Evolutionary conservation across 108 stramenopile genomes (phyloP).

Genomic region (Pseudonitzschia multistriata): DNA sequence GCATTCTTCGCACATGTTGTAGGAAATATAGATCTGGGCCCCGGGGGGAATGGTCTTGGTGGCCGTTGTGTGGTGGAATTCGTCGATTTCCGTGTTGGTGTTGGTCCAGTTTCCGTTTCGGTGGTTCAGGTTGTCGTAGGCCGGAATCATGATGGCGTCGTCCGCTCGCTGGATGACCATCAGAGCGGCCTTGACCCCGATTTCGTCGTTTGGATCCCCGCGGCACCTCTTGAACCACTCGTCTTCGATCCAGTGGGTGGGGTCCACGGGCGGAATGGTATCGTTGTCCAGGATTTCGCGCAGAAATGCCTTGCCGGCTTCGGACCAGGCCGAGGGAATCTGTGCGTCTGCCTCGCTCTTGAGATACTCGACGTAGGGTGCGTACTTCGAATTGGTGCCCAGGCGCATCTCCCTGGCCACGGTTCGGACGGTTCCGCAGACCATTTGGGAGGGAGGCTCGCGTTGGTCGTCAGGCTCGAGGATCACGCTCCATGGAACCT

Average conservation of each 20-base stretch:
- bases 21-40: constrained; percentile 63
- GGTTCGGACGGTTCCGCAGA: constrained; percentile 27
- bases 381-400: constrained; percentile 32
- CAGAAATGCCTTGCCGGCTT: constrained; percentile 42
- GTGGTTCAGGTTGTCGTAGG: constrained; percentile 57
- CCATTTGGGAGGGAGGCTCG: constrained; percentile 5
- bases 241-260: constrained; percentile 9
- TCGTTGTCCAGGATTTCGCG: constrained; percentile 22
- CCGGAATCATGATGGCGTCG: constrained; percentile 57
- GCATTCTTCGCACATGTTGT: constrained; percentile 45
- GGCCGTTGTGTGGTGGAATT: constrained; percentile 30
- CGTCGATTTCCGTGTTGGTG: constrained; percentile 14
- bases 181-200: constrained; percentile 20
- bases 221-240: constrained; percentile 3
- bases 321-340: constrained; percentile 51
- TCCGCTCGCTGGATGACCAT: constrained; percentile 48
- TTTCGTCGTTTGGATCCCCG: neutral
- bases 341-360: constrained; percentile 22
- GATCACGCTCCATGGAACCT: constrained; percentile 12
- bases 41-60: constrained; percentile 47
- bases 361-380: constrained; percentile 71
- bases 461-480: neutral
- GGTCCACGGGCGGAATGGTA: constrained; percentile 13
- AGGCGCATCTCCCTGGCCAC: constrained; percentile 22
- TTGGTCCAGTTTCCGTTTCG: constrained; percentile 38